A percentile compares a stretch with the other conserved stretches of the same genome.
These are phyloP conservation scores for Trichoderma brevicompactum DNA, from an alignment of 2,329 filamentous ascomycete genomes.

Conservation along the genomic window DNA sequence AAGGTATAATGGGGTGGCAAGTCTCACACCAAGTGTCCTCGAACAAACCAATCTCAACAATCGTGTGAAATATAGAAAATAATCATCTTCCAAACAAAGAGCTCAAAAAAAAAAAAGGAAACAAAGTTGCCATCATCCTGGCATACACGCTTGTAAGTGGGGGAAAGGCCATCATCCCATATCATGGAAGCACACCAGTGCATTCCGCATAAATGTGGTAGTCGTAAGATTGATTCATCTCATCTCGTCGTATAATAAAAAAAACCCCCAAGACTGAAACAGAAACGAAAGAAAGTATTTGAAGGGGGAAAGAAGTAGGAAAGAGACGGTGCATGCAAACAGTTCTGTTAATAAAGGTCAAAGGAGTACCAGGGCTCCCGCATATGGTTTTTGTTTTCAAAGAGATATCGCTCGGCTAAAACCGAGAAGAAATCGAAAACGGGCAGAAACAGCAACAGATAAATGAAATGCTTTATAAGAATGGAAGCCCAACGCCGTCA, in stretches of 20 bases:
- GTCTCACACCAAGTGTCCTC: slow-evolving; percentile 8
- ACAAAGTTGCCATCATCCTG: slow-evolving; percentile 33
- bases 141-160: slow-evolving; percentile 28
- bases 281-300: slow-evolving; percentile 32
- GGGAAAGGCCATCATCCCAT: slow-evolving; percentile 34
- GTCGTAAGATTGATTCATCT: slow-evolving; percentile 42
- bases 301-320: slow-evolving; percentile 31
- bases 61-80: slow-evolving; percentile 4
- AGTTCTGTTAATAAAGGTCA: slow-evolving; percentile 33
- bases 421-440: not conserved
- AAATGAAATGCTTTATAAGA: slow-evolving; percentile 23
- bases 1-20: slow-evolving; percentile 19
- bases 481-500: slow-evolving; percentile 31
- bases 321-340: slow-evolving; percentile 30
- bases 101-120: slow-evolving; percentile 29
- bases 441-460: slow-evolving; percentile 25
- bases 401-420: slow-evolving; percentile 4
- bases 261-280: slow-evolving; percentile 31
- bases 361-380: slow-evolving; percentile 8
- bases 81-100: slow-evolving; percentile 1
- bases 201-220: slow-evolving; percentile 37
- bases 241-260: slow-evolving; percentile 39
- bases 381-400: slow-evolving; percentile 18
- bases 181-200: slow-evolving; percentile 34
- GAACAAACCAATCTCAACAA: not conserved